Conservation (phyloP, 768 basidiomycete genomes). For the Imleria badia region DNA sequence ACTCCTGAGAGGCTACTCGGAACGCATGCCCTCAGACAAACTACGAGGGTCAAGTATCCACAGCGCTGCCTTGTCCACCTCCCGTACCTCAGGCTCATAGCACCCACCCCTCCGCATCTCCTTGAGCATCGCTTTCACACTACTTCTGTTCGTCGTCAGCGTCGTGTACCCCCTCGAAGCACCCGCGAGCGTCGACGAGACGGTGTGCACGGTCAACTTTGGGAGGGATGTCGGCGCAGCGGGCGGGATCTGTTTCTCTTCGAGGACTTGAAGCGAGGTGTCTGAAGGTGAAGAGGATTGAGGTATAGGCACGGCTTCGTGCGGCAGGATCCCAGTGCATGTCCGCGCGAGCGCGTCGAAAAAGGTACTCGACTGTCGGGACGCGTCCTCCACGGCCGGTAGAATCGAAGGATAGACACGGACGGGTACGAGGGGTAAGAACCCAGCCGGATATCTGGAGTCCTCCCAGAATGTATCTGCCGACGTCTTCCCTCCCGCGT, state of each 20-base stretch:
- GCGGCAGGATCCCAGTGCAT: slow-evolving; percentile 54
- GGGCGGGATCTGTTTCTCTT: slow-evolving; percentile 51
- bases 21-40: slow-evolving; percentile 23
- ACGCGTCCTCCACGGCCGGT: slow-evolving; percentile 1
- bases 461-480: slow-evolving; percentile 57
- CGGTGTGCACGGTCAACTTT: slow-evolving; percentile 73
- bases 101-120: slow-evolving; percentile 48
- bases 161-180: slow-evolving; percentile 75
- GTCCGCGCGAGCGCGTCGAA: slow-evolving; percentile 49
- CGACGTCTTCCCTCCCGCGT: slow-evolving; percentile 3
- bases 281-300: background rate
- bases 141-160: slow-evolving; percentile 81
- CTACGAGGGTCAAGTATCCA: slow-evolving; percentile 83
- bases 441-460: slow-evolving; percentile 56
- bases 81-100: slow-evolving; percentile 17
- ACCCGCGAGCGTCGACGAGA: slow-evolving; percentile 70
- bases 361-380: slow-evolving; percentile 30
- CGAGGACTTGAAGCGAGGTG: background rate
- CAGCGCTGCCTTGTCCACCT: slow-evolving; percentile 40
- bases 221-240: slow-evolving; percentile 55
- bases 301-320: slow-evolving; percentile 30
- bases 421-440: slow-evolving; percentile 60
- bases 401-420: slow-evolving; percentile 43
- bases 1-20: too few relatives aligned
- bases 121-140: slow-evolving; percentile 70